phyloP scores from a whole-genome alignment of 768 basidiomycete species.

The Cubamyces sp. region DNA sequence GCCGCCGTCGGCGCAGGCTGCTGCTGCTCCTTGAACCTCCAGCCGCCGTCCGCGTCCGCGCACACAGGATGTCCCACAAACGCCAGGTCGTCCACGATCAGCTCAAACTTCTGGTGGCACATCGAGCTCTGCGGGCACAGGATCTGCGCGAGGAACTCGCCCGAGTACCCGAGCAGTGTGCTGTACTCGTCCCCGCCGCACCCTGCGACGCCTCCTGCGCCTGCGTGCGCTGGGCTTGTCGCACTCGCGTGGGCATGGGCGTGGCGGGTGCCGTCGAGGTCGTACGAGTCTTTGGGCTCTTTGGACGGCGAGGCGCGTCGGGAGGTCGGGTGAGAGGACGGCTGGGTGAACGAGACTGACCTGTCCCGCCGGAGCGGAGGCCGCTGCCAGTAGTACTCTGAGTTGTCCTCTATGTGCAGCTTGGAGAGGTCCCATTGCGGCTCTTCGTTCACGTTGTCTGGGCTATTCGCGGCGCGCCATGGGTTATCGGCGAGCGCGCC shows the following conservation, averaged over 20 bases:
- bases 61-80: slow-evolving; percentile 97
- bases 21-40: slow-evolving; percentile 76
- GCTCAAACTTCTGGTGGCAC: slow-evolving; percentile 94
- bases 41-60: slow-evolving; percentile 68
- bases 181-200: slow-evolving; percentile 57
- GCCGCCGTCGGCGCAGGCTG: slow-evolving; percentile 46
- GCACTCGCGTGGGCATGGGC: slow-evolving; percentile 19
- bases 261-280: slow-evolving; percentile 33
- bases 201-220: slow-evolving; percentile 7
- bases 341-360: slow-evolving; percentile 54
- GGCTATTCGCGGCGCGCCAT: slow-evolving; percentile 67
- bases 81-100: slow-evolving; percentile 87
- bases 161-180: slow-evolving; percentile 75
- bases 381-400: slow-evolving; percentile 59
- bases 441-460: slow-evolving; percentile 39
- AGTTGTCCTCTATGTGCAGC: slow-evolving; percentile 38
- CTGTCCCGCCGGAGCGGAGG: slow-evolving; percentile 53
- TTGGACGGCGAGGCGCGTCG: slow-evolving; percentile 56
- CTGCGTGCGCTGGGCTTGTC: slow-evolving; percentile 4
- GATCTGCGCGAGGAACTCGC: slow-evolving; percentile 79
- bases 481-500: slow-evolving; percentile 70
- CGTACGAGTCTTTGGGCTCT: slow-evolving; percentile 39
- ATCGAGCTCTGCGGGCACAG: slow-evolving; percentile 78
- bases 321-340: slow-evolving; percentile 49
- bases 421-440: slow-evolving; percentile 19